Base-by-base conservation (phyloP, 2,329 filamentous ascomycete genomes). In the Diaporthe velutina region DNA sequence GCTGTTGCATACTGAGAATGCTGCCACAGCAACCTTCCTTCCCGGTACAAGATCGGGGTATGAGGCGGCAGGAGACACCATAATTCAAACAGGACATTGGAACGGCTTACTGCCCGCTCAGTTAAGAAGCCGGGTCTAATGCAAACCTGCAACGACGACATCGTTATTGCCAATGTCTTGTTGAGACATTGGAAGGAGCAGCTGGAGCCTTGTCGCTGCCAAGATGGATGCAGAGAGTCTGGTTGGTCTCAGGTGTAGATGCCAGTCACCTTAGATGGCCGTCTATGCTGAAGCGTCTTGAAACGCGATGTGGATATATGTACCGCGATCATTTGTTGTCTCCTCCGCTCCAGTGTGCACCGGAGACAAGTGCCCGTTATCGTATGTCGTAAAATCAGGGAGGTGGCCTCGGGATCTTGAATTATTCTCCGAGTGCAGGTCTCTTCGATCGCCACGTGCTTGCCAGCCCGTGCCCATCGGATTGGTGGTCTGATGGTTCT, bases 401-500 rank as follows among this genome's bases (percentile, higher is more conserved):
- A 54, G n/a, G 22, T 28, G 22, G 54, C 12, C 60, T 64, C 60
- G 60, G 60, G 28, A 54, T 9, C 45, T 28, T 68, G 33, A 68
- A 50, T 54, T 68, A 68, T 68, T 54, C 48, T 40, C 48, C 64
- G 64, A 68, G 48, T 3, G 64, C 64, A 54, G 64, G 48, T 40
- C 48, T 30, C 48, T 9, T 68, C 64, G 64, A 68, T 68, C 33
- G 48, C 64, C 48, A 68, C 64, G 64, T 68, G 48, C 64, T 54
- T 13, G 30, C 45, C n/a, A 28, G 64, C 48, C 64, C 48, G 33
- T 54, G 33, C 64, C 64, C 64, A 54, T 68, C 64, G 64, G 5
- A 52, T 40, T 68, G 45, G 28, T 40, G 64, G 45, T 7, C 45
- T 52, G 45, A 28, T 40, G 33, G 30, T 67, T 50, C 17, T 38